Evolutionary conservation across 1,139 yeast species (phyloP).

Genomic region (Diutina ranongensis): DNA sequence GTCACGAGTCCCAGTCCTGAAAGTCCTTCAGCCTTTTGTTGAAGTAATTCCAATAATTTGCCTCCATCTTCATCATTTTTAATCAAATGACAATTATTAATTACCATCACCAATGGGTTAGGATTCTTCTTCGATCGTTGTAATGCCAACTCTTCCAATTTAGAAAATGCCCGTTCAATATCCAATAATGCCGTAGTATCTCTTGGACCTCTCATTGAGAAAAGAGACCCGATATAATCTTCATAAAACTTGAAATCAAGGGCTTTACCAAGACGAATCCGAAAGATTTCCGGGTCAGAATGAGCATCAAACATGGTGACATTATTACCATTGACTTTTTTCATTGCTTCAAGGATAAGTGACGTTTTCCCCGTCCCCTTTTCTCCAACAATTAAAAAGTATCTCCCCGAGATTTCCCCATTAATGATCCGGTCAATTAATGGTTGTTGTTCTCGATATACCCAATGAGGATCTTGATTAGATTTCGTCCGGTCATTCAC

Average conservation of each 20-base stretch:
- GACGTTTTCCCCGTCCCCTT: slow-evolving; percentile 84
- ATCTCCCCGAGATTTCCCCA: slow-evolving; percentile 56
- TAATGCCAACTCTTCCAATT: slow-evolving; percentile 64
- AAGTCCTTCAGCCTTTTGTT: slow-evolving; percentile 72
- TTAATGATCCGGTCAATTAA: slow-evolving; percentile 53
- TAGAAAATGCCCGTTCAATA: slow-evolving; percentile 72
- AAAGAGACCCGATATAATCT: slow-evolving; percentile 73
- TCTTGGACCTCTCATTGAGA: slow-evolving; percentile 76
- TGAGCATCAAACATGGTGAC: slow-evolving; percentile 75
- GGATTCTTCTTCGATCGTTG: slow-evolving; percentile 24
- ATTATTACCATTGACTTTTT: slow-evolving; percentile 49
- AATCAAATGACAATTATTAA: slow-evolving; percentile 66
- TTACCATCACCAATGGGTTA: slow-evolving; percentile 55
- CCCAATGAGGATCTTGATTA: slow-evolving; percentile 33
- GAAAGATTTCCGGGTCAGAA: slow-evolving; percentile 75
- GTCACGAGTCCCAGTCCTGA: slow-evolving; percentile 73
- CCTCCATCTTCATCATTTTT: slow-evolving; percentile 63
- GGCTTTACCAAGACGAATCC: slow-evolving; percentile 68
- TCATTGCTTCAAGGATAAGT: slow-evolving; percentile 57
- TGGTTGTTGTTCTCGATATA: slow-evolving; percentile 58
- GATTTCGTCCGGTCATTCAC: slow-evolving; percentile 33
- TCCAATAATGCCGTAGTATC: slow-evolving; percentile 77
- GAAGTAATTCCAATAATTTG: slow-evolving; percentile 62
- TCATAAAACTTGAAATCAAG: slow-evolving; percentile 64
- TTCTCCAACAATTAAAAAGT: slow-evolving; percentile 67